These are phyloP conservation scores for Fonsecaea nubica DNA, from an alignment of 2,329 filamentous ascomycete genomes.

Conservation along the genomic window DNA sequence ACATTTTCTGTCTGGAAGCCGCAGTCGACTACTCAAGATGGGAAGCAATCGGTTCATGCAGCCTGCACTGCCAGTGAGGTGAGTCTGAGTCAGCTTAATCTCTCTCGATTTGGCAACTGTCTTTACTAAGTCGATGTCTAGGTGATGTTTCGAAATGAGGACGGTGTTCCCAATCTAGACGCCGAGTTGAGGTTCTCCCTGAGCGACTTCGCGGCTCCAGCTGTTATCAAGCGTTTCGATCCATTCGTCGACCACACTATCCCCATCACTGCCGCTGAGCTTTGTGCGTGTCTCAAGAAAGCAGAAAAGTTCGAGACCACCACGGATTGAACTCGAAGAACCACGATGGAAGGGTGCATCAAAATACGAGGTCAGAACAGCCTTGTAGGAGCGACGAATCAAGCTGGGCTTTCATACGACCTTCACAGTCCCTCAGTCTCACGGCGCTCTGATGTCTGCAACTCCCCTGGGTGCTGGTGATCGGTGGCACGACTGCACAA, in stretches of 20 bases:
- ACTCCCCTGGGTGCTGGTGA: too few relatives aligned
- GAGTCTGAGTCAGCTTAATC: background rate
- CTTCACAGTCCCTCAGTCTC: background rate
- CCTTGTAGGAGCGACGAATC: too few relatives aligned
- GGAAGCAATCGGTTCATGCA: conserved; percentile 8
- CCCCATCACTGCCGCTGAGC: too few relatives aligned
- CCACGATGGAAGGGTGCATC: too few relatives aligned
- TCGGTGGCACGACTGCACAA: too few relatives aligned
- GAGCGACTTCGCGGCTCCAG: conserved; percentile 4
- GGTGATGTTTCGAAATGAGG: conserved; percentile 1
- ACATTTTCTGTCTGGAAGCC: conserved; percentile 4
- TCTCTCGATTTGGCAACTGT: background rate
- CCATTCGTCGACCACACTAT: too few relatives aligned
- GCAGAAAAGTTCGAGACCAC: too few relatives aligned
- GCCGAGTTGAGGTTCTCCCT: conserved; percentile 4
- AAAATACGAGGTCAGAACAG: too few relatives aligned
- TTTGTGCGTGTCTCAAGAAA: too few relatives aligned
- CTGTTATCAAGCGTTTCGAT: background rate
- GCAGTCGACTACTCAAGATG: conserved; percentile 5
- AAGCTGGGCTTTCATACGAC: too few relatives aligned
- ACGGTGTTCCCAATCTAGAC: background rate
- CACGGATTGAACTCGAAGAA: too few relatives aligned
- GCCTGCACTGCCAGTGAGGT: background rate
- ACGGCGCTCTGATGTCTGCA: background rate
- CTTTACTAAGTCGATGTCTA: background rate